Conservation (phyloP, 75 land plant species). For the Pseudotsuga menziesii region DNA sequence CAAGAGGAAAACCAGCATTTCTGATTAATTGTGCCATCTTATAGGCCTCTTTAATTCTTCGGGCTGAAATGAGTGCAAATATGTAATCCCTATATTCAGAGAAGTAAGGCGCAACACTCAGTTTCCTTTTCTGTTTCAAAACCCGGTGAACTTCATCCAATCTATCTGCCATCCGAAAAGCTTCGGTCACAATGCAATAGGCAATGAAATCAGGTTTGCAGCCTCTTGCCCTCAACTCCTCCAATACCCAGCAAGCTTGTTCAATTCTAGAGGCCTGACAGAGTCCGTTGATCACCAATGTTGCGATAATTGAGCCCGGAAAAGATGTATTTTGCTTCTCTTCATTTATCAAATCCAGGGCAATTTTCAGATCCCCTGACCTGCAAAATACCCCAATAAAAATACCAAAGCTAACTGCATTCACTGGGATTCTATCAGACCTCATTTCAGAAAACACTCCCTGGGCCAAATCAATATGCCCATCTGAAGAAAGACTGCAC, state of each 20-base stretch:
- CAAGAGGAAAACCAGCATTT: constrained; percentile 44
- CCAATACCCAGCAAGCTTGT: constrained; percentile 42
- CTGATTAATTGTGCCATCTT: constrained; percentile 50
- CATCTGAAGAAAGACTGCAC: constrained; percentile 41
- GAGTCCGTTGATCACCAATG: constrained; percentile 48
- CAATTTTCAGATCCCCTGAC: constrained; percentile 14
- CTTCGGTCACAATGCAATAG: constrained; percentile 50
- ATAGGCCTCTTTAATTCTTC: constrained; percentile 38
- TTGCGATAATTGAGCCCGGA: constrained; percentile 52
- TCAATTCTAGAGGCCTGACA: constrained; percentile 26
- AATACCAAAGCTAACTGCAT: constrained; percentile 46
- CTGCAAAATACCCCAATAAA: constrained; percentile 24
- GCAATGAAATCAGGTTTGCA: constrained; percentile 77
- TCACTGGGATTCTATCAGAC: constrained; percentile 20
- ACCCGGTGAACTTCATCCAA: constrained; percentile 32
- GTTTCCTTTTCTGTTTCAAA: constrained; percentile 62
- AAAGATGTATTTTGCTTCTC: constrained; percentile 15
- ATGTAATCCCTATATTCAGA: constrained; percentile 52
- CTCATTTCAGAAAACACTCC: constrained; percentile 43
- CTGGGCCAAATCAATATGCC: constrained; percentile 21
- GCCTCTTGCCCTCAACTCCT: constrained; percentile 42
- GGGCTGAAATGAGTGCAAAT: constrained; percentile 29
- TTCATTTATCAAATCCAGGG: constrained; percentile 27
- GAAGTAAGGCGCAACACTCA: constrained; percentile 59
- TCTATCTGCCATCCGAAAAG: constrained; percentile 13